Evolutionary conservation across 2,329 filamentous ascomycete genomes (phyloP), one percentile per base, ranked within the genome.

Genomic region (Apiospora sp.): DNA sequence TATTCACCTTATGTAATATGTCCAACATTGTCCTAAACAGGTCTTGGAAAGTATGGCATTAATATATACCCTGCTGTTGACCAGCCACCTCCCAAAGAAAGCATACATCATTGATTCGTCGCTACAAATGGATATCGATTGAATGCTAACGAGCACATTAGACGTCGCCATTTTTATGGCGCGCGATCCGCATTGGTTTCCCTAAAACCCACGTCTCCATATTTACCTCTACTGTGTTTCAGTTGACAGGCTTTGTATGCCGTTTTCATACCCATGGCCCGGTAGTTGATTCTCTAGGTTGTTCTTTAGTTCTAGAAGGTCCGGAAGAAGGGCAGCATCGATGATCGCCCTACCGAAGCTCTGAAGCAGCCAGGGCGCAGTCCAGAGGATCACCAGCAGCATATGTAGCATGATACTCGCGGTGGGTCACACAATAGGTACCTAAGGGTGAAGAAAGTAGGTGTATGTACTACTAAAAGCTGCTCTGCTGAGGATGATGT

Each of bases 111-210:
- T 30, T 30, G 27, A 30, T 34, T 58, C 24, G 51, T 16, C 14
- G n/a, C 7, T 16, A 12, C 27, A 19, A 34, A 41, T 41, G 37
- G 37, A 41, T 41, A 41, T 41, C 7, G 16, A 34, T 58, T 19
- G 27, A 16, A 5, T 58, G 51, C 48, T 7, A 49, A 34, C 14
- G 14, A 34, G 27, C 51, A 58, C 51, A 49, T 49, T 49, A 30
- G 49, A 27, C 27, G 51, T 30, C 54, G 34, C 54, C 27, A 16
- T 4, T 22, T 58, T n/a, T 37, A 64, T 64, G 58, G 58, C 58
- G 58, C 58, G 58, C 58, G 58, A 64, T 37, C 58, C 58, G 58
- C 58, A 41, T 64, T 64, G 58, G 58, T 13, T 61, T 41, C 34
- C 54, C 54, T 37, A 37, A 64, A 64, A 22, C 58, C 58, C n/a